Base-by-base conservation (phyloP, 164 flowering plant genomes). In the Pachysandra terminalis region DNA sequence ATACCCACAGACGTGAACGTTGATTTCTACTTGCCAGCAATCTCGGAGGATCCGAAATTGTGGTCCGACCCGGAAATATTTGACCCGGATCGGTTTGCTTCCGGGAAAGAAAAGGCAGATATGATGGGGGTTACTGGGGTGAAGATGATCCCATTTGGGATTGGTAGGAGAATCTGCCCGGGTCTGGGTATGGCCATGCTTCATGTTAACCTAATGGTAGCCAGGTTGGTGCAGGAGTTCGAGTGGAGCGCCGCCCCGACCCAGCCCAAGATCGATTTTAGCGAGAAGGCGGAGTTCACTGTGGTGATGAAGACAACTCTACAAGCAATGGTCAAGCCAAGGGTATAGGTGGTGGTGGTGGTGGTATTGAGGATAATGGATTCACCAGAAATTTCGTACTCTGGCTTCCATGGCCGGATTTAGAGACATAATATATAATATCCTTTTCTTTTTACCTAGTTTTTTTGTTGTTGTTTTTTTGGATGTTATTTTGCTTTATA, bases 121-220 rank as follows among this genome's bases (percentile, higher is more conserved):
- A 87, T 90, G 0, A 91, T 90, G 0, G 96, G 96, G 0, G 81
- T 74, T 1, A 82, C 48, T 15, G 91, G 83, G 0, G 74, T 92
- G 51, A 87, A 81, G 64, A 95, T 92, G 99, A 70, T 89, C 66
- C 97, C 99, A 22, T 95, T 95, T 61, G 97, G 99, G 3, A 83
- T 73, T 3, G 99, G 99, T 19, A 64, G 99, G 74, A 81, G 99
- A 81, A 89, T 95, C 21, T 95, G 99, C 73, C 99, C 99, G 10
- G 99, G 99, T 4, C 53, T 92, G 66, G 27, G 65, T 5, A 84
- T 95, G 96, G 99, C 85, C 0, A 92, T 84, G 63, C 66, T 86
- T 3, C 99, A 95, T 68, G 79, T 92, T 5, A 79, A 80, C 59
- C 65, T 95, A 70, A 80, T 95, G 88, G 24, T 95, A 53, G 99